Percentiles rank a stretch among this genome's conserved stretches.
phyloP scores from a whole-genome alignment of 1,284 basidiomycete species.

The Lignosus rhinocerotis region DNA sequence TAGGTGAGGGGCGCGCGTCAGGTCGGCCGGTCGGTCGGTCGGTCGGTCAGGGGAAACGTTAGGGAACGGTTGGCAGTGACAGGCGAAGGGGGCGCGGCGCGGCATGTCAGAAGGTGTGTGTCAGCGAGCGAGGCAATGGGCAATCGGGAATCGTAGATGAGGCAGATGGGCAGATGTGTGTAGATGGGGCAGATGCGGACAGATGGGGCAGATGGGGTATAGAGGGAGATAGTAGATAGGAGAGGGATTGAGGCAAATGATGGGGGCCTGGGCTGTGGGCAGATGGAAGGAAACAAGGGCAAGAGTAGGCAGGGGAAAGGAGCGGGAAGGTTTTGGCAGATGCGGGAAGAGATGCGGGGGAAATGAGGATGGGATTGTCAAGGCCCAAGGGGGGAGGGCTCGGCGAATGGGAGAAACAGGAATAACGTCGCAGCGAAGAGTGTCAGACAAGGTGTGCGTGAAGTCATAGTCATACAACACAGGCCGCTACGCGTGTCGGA shows the following conservation, averaged over 20 bases:
- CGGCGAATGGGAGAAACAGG: neutral
- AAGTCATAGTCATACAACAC: constrained; percentile 7
- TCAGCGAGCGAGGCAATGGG: neutral
- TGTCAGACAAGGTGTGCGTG: neutral
- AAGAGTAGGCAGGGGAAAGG: neutral
- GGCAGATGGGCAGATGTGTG: neutral
- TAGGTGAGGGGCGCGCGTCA: too few relatives aligned
- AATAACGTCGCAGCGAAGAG: neutral
- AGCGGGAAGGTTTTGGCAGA: neutral
- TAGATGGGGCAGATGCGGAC: neutral
- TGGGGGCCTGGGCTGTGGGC: neutral
- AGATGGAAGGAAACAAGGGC: neutral
- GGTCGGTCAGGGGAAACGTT: neutral
- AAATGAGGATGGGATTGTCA: neutral
- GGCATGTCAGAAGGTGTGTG: neutral
- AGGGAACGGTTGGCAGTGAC: neutral
- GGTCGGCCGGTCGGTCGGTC: too few relatives aligned
- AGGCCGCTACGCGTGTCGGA: constrained; percentile 5
- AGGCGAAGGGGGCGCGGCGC: neutral
- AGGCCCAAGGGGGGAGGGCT: neutral
- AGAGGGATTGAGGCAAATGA: neutral
- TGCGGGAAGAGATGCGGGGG: neutral
- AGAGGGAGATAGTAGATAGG: neutral
- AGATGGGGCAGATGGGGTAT: neutral
- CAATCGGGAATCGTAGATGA: neutral